A percentile compares a stretch with the other conserved stretches of the same genome.
phyloP scores from a whole-genome alignment of 768 basidiomycete species.

The Pholiota molesta region DNA sequence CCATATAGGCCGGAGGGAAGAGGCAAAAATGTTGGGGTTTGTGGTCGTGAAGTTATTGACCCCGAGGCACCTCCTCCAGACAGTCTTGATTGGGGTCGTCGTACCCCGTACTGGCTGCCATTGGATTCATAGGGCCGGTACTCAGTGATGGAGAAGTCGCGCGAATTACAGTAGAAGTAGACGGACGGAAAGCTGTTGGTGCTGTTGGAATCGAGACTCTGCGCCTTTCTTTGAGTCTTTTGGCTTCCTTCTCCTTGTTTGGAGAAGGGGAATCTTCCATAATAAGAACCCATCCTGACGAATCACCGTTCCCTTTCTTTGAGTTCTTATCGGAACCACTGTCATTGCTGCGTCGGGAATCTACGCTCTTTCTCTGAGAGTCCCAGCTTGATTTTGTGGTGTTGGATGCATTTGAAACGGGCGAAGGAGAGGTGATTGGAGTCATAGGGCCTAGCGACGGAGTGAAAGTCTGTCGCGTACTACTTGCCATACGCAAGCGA shows the following conservation, averaged over 20 bases:
- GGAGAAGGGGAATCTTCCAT: constrained; percentile 87
- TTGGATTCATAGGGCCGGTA: constrained; percentile 27
- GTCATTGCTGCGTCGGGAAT: constrained; percentile 50
- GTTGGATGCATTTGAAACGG: constrained; percentile 42
- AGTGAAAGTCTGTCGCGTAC: constrained; percentile 52
- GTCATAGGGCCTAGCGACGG: constrained; percentile 27
- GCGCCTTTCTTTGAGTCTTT: constrained; percentile 44
- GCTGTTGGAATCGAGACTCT: constrained; percentile 66
- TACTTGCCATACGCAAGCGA: constrained; percentile 79
- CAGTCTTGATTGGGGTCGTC: constrained; percentile 73
- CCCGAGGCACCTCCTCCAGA: constrained; percentile 70
- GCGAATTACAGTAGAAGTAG: constrained; percentile 49
- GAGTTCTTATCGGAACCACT: constrained; percentile 45
- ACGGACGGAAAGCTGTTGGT: constrained; percentile 42
- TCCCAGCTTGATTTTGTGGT: constrained; percentile 47
- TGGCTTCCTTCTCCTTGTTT: constrained; percentile 55
- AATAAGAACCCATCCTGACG: constrained; percentile 85
- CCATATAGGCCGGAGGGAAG: constrained; percentile 56
- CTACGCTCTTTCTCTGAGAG: constrained; percentile 43
- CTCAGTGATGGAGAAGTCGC: constrained; percentile 26
- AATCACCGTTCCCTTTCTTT: constrained; percentile 56
- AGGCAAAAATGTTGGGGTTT: constrained; percentile 80
- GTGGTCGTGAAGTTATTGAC: constrained; percentile 71
- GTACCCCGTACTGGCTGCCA: constrained; percentile 46
- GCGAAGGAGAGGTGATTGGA: constrained; percentile 34